Evolutionary conservation across 208 protist species (phyloP).

Genomic region (Naegleria gruberi): DNA sequence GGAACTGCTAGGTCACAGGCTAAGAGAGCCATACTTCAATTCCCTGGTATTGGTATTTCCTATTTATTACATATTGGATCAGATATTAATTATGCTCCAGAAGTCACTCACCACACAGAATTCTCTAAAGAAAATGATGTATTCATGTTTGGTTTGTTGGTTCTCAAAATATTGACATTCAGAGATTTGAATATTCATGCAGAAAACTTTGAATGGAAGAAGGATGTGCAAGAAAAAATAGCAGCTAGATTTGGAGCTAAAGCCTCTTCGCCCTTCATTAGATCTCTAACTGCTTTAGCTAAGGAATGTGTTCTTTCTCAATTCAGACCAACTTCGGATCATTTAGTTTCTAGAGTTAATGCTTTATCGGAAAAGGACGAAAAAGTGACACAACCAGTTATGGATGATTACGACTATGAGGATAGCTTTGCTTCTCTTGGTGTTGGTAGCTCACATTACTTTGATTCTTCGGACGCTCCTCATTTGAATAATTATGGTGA

Average conservation of each 20-base stretch:
- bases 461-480: background rate
- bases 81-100: background rate
- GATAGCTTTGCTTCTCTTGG: background rate
- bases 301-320: background rate
- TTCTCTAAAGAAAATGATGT: conserved; percentile 7
- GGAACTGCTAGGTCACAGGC: background rate
- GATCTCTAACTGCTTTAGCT: background rate
- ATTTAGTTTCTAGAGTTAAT: background rate
- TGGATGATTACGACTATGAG: background rate
- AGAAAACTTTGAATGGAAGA: background rate
- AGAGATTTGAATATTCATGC: background rate
- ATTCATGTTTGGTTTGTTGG: background rate
- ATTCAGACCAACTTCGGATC: background rate
- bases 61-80: background rate
- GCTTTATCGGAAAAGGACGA: background rate
- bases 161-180: background rate
- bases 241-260: background rate
- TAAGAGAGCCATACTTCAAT: background rate
- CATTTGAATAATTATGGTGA: background rate
- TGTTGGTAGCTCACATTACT: background rate
- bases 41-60: background rate
- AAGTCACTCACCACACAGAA: background rate
- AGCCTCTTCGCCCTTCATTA: background rate
- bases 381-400: background rate
- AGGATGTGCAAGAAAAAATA: background rate